Evolutionary conservation across 805 yeast species (phyloP).

Genomic region (Jamesozyma spencerorum): DNA sequence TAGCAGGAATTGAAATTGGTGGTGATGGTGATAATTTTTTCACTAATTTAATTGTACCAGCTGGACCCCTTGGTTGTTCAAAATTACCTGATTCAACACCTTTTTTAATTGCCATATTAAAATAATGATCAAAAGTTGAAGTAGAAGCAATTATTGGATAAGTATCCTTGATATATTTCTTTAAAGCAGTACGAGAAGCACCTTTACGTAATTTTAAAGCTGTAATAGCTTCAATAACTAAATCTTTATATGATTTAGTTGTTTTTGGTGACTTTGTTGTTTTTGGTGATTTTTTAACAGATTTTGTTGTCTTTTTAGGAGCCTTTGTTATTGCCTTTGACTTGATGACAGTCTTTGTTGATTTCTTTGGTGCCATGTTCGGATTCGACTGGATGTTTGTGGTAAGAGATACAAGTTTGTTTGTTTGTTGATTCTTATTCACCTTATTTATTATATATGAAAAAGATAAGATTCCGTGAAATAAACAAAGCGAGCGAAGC

Average conservation of each 20-base stretch:
- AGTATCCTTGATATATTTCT: slow-evolving; percentile 59
- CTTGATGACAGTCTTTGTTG: neutral
- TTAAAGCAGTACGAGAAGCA: slow-evolving; percentile 76
- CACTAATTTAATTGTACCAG: slow-evolving; percentile 68
- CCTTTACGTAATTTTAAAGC: slow-evolving; percentile 66
- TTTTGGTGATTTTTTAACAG: slow-evolving; percentile 1
- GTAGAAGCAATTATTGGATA: slow-evolving; percentile 48
- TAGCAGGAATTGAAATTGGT: slow-evolving; percentile 19
- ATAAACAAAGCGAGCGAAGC: too few species aligned
- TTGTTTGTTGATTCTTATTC: too few species aligned
- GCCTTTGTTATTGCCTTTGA: slow-evolving; percentile 6
- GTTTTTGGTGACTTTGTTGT: slow-evolving; percentile 5
- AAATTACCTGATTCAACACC: slow-evolving; percentile 74
- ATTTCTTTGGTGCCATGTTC: neutral
- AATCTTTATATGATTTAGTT: slow-evolving; percentile 20
- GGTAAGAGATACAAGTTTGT: too few species aligned
- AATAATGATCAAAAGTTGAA: slow-evolving; percentile 61
- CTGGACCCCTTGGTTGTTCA: slow-evolving; percentile 79
- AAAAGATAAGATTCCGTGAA: too few species aligned
- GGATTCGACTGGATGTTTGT: too few species aligned
- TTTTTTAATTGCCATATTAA: slow-evolving; percentile 69
- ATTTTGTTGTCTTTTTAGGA: slow-evolving; percentile 6
- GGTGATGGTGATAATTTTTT: slow-evolving; percentile 13
- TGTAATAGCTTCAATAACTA: slow-evolving; percentile 48
- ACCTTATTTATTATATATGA: too few species aligned